Base-by-base conservation (phyloP, 768 basidiomycete species). In the Auriscalpium vulgare region DNA sequence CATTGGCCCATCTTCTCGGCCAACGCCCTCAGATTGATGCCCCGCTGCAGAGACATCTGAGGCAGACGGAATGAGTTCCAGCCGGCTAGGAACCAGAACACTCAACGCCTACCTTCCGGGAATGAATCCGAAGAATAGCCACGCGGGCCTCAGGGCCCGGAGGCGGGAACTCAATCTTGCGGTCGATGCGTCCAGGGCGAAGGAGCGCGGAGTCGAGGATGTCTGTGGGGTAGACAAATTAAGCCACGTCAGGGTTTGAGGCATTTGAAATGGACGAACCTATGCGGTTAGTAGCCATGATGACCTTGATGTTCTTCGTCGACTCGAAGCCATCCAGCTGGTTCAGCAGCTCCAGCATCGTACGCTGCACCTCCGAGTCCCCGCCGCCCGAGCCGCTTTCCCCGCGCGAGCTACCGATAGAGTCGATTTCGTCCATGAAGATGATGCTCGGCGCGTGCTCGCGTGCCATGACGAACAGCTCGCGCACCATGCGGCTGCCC, bases 1-100 rank as follows among this genome's bases (percentile, higher is more conserved):
- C 95, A 97, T 67, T 97, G 92, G 0, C 95, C 95, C 95, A 98
- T 99, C 79, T 99, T 98, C 70, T 98, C 95, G 0, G 95, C 95
- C 2, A 99, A 77, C 2, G 87, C 85, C 14, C 92, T 88, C n/a
- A 97, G 79, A 73, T 99, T 94, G 71, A 99, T 99, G 2, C 95
- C 95, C 56, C 95, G 82, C 73, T 98, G 95, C 35, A 98, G 76
- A 1, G 93, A 97, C 95, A 98, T 99, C 90, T 93, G 60, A 1
- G 17, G 29, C 11, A 19, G 35, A 16, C 29, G 50, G 35, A 17
- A 21, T 47, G 23, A 50, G 36, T 16, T 34, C 16, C 17, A 23
- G 23, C 37, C 29, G n/a, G 34, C 40, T 17, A 47, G 38, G 51
- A 19, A 45, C 14, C n/a, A 53, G 2, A 47, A 14, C 4, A 29